Evolutionary conservation across 805 yeast species (phyloP).

Genomic region (Hanseniaspora mollemarum): DNA sequence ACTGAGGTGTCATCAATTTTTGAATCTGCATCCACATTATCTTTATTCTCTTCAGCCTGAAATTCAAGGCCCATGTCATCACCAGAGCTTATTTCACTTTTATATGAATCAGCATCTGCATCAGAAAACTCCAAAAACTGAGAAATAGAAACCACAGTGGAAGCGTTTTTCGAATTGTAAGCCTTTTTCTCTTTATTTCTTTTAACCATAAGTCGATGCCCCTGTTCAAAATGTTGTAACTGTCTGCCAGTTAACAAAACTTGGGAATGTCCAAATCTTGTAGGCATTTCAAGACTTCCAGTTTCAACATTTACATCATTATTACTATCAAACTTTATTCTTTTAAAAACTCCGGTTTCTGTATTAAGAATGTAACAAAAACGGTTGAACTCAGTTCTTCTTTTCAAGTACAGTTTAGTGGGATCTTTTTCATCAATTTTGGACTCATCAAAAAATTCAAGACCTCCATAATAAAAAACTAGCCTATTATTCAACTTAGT

Average conservation of each 20-base stretch:
- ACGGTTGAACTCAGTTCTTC: constrained; percentile 39
- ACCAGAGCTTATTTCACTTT: too few relatives aligned
- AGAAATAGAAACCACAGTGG: neutral
- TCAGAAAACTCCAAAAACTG: neutral
- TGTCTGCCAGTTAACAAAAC: constrained; percentile 8
- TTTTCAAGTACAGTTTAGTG: constrained; percentile 33
- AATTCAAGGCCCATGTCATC: neutral
- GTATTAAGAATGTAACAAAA: constrained; percentile 51
- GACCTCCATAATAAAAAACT: constrained; percentile 60
- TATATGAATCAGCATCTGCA: neutral
- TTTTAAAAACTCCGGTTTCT: constrained; percentile 38
- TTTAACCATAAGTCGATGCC: neutral
- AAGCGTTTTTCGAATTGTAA: neutral
- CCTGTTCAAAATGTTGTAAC: constrained; percentile 1
- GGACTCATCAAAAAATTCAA: constrained; percentile 34
- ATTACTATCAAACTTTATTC: constrained; percentile 32
- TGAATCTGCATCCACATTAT: neutral
- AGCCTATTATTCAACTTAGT: constrained; percentile 45
- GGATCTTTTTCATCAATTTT: constrained; percentile 22
- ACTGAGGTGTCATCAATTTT: neutral
- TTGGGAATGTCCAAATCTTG: constrained; percentile 35
- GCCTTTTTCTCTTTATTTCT: neutral
- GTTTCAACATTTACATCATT: constrained; percentile 25
- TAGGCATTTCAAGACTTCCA: constrained; percentile 23
- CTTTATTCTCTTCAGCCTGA: neutral